Conservation (phyloP, 768 basidiomycete genomes). For the Sporobolomyces phaffii region DNA sequence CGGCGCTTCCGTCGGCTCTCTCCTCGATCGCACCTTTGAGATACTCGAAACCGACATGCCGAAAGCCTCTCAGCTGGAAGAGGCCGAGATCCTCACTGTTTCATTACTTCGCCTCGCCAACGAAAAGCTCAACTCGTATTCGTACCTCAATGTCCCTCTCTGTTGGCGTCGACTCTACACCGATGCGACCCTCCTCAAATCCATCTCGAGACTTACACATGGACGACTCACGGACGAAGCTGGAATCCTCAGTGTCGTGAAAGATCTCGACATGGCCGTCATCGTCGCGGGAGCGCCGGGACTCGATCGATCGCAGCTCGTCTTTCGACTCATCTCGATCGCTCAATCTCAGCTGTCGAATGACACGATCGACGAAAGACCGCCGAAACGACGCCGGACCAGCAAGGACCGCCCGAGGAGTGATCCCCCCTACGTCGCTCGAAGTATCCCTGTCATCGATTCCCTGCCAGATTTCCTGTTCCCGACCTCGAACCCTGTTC, state of each 20-base stretch:
- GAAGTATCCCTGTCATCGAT: conserved; percentile 46
- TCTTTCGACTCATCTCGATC: conserved; percentile 58
- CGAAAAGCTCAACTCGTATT: conserved; percentile 52
- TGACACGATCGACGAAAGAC: background rate
- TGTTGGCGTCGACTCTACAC: conserved; percentile 56
- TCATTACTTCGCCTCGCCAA: conserved; percentile 54
- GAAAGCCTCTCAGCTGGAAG: background rate
- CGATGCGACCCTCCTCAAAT: conserved; percentile 60
- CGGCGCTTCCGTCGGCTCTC: background rate
- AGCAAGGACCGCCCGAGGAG: no score
- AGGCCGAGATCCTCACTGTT: background rate
- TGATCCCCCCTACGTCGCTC: conserved; percentile 32
- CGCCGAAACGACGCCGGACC: conserved; percentile 10
- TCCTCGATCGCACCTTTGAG: background rate
- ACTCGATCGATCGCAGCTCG: conserved; percentile 55
- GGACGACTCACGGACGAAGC: background rate
- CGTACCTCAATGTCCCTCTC: conserved; percentile 43
- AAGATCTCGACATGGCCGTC: conserved; percentile 67
- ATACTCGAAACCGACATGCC: no score
- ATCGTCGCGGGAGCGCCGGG: conserved; percentile 76
- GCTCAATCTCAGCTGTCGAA: conserved; percentile 53
- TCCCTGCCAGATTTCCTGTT: conserved; percentile 54
- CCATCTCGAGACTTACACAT: conserved; percentile 36
- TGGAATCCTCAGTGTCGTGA: conserved; percentile 48
- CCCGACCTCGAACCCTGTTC: conserved; percentile 51